phyloP scores from a whole-genome alignment of 2,329 filamentous ascomycete species.

The Elsinoe perseae region DNA sequence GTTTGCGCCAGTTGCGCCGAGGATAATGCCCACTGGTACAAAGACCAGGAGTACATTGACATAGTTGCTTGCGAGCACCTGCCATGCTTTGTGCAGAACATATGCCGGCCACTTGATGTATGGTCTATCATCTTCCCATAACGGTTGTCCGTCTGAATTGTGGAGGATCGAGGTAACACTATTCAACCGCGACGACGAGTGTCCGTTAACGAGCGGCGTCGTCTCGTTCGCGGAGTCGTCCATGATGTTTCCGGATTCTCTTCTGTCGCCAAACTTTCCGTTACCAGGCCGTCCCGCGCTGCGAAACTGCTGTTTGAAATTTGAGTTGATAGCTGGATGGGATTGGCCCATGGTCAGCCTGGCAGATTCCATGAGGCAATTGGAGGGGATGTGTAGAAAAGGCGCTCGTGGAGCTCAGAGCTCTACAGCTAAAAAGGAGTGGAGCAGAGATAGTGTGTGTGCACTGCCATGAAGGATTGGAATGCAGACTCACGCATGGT shows the following conservation, averaged over 20 bases:
- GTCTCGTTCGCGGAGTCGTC: slow-evolving; percentile 42
- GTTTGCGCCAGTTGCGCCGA: slow-evolving; percentile 55
- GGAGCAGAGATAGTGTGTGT: neutral
- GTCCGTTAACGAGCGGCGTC: slow-evolving; percentile 25
- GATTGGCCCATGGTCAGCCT: slow-evolving; percentile 14
- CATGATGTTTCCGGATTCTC: slow-evolving; percentile 31
- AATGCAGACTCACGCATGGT: slow-evolving; percentile 14
- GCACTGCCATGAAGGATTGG: slow-evolving; percentile 9
- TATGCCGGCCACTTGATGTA: slow-evolving; percentile 28
- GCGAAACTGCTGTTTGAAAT: slow-evolving; percentile 17
- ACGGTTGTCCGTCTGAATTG: slow-evolving; percentile 6
- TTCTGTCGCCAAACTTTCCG: neutral
- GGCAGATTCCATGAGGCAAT: slow-evolving; percentile 6
- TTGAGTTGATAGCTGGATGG: slow-evolving; percentile 15
- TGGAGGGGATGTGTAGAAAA: neutral
- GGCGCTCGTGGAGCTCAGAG: neutral
- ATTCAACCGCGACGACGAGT: slow-evolving; percentile 15
- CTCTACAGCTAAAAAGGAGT: neutral
- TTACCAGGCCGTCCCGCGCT: slow-evolving; percentile 13
- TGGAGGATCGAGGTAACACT: slow-evolving; percentile 16
- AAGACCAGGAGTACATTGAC: slow-evolving; percentile 66
- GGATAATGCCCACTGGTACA: slow-evolving; percentile 64
- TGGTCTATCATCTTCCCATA: slow-evolving; percentile 25
- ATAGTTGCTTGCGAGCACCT: slow-evolving; percentile 43
- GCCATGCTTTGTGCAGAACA: slow-evolving; percentile 34